phyloP scores from a whole-genome alignment of 768 basidiomycete genomes.

The Thelephora ganbajun region DNA sequence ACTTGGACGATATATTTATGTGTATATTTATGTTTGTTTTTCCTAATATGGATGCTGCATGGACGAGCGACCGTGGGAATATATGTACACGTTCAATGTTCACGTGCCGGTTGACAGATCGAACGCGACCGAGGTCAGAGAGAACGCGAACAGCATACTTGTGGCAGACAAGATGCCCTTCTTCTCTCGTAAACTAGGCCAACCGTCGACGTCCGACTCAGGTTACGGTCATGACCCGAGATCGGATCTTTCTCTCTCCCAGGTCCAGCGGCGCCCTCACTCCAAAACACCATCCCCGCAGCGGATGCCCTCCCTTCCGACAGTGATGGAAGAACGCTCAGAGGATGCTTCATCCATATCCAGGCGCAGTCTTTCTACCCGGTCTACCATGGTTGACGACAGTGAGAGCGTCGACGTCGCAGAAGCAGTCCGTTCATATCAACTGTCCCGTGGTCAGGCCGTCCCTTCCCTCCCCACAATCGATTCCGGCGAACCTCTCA shows the following conservation, averaged over 20 bases:
- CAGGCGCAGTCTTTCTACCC: slow-evolving; percentile 8
- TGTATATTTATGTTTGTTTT: not conserved
- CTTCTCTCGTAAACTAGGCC: not conserved
- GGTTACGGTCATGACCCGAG: not conserved
- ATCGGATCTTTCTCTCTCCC: not conserved
- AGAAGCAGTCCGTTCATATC: slow-evolving; percentile 3
- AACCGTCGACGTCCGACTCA: not conserved
- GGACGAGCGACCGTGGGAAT: not conserved
- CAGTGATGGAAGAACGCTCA: slow-evolving; percentile 14
- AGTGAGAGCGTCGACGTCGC: not conserved
- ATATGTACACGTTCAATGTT: not conserved
- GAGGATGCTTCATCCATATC: slow-evolving; percentile 12
- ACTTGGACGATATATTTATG: not conserved
- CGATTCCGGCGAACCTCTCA: slow-evolving; percentile 18
- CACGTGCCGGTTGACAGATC: not conserved
- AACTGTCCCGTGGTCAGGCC: not conserved
- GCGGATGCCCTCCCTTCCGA: slow-evolving; percentile 10
- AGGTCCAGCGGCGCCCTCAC: not conserved
- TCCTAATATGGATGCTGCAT: not conserved
- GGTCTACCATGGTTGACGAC: slow-evolving; percentile 4
- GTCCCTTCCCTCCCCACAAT: slow-evolving; percentile 15
- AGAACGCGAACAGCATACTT: not conserved
- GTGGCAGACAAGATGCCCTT: not conserved
- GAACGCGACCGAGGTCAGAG: not conserved
- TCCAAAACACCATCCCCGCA: slow-evolving; percentile 6